Evolutionary conservation across 345 rosid genomes (phyloP).

Genomic region (Leavenworthia alabamica): DNA sequence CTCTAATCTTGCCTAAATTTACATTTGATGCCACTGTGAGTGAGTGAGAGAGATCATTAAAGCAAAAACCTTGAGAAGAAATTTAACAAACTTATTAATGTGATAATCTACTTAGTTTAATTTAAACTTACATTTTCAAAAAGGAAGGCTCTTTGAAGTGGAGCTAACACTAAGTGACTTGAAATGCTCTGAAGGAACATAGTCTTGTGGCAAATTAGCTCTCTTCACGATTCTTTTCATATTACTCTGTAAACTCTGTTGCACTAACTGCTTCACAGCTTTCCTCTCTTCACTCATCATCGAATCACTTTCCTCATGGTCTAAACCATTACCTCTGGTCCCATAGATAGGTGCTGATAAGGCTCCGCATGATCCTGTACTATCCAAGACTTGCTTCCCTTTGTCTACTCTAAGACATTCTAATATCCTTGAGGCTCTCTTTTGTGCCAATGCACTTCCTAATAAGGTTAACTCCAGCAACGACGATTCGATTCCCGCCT

Average conservation of each 20-base stretch:
- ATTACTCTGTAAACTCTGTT: slow-evolving; percentile 90
- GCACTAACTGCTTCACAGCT: slow-evolving; percentile 90
- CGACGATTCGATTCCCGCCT: slow-evolving; percentile 74
- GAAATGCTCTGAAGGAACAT: slow-evolving; percentile 87
- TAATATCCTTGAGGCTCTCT: slow-evolving; percentile 88
- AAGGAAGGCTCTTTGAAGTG: slow-evolving; percentile 94
- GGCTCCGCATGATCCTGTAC: slow-evolving; percentile 46
- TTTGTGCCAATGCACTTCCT: slow-evolving; percentile 89
- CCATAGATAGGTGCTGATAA: slow-evolving; percentile 90
- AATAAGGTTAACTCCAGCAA: slow-evolving; percentile 83
- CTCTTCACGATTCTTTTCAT: slow-evolving; percentile 92
- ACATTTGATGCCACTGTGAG: slow-evolving; percentile 28
- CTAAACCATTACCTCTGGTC: slow-evolving; percentile 32
- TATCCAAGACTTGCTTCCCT: slow-evolving; percentile 78
- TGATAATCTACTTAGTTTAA: not conserved
- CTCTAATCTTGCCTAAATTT: not conserved
- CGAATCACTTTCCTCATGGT: slow-evolving; percentile 59
- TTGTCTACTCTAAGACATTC: slow-evolving; percentile 74
- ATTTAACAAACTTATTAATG: slow-evolving; percentile 14
- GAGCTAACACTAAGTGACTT: slow-evolving; percentile 75
- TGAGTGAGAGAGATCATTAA: slow-evolving; percentile 31
- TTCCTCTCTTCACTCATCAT: slow-evolving; percentile 92
- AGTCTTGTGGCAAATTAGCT: slow-evolving; percentile 95
- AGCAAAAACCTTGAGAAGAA: slow-evolving; percentile 18
- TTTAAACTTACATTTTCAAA: slow-evolving; percentile 41